Conservation (phyloP, 129 eudicot genomes). For the Smallanthus sonchifolius region DNA sequence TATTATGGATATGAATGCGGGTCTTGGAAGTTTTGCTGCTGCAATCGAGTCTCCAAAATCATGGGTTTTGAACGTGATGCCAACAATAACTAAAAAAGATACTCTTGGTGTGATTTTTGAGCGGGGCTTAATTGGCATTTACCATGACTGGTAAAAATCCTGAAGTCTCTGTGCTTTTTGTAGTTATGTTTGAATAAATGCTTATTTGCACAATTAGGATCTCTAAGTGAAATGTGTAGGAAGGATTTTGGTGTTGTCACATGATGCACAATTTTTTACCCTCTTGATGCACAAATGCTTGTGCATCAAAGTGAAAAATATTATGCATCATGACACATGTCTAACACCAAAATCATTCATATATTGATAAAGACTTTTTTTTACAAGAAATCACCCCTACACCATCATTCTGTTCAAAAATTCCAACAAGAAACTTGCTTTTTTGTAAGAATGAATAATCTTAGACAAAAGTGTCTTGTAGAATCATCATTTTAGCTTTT, state of each 20-base stretch:
- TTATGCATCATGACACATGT: not conserved
- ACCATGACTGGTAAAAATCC: slow-evolving; percentile 57
- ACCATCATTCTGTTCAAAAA: not conserved
- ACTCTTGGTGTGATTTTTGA: slow-evolving; percentile 56
- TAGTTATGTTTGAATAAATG: not conserved
- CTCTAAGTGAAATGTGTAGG: not conserved
- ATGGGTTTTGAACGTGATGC: slow-evolving; percentile 77
- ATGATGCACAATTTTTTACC: not conserved
- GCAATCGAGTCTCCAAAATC: slow-evolving; percentile 51
- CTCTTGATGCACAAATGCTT: not conserved
- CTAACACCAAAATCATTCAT: not conserved
- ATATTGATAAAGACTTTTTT: not conserved
- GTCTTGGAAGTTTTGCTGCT: slow-evolving; percentile 72
- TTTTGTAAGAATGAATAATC: not conserved
- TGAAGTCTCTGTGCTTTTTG: not conserved
- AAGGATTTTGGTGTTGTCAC: not conserved
- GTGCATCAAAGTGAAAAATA: not conserved
- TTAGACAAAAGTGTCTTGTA: not conserved
- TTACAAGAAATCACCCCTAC: not conserved
- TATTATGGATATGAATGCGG: slow-evolving; percentile 74
- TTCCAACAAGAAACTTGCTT: not conserved
- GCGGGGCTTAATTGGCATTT: slow-evolving; percentile 62
- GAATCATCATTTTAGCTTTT: not conserved
- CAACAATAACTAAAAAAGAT: slow-evolving; percentile 49
- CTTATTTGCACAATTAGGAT: not conserved